These are phyloP conservation scores for Pseudocercospora crystallina DNA, from an alignment of 2,329 filamentous ascomycete genomes.

Conservation along the genomic window DNA sequence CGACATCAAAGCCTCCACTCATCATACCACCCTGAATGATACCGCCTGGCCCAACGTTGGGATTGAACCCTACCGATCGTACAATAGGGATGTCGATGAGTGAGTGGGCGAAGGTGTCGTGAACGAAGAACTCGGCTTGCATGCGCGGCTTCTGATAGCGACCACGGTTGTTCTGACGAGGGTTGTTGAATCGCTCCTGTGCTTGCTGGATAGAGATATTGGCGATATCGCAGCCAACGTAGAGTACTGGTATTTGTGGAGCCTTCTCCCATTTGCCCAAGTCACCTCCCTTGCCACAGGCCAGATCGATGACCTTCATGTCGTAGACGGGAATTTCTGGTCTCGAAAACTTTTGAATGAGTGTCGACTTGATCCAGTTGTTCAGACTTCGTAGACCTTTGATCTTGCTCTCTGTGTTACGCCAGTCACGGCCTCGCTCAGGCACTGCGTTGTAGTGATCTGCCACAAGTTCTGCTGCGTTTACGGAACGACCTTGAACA, in stretches of 20 bases:
- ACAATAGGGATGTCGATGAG: slow-evolving; percentile 81
- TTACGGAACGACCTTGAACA: slow-evolving; percentile 12
- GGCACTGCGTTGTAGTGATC: slow-evolving; percentile 97
- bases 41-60: slow-evolving; percentile 61
- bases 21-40: slow-evolving; percentile 65
- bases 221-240: slow-evolving; percentile 91
- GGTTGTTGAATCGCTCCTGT: slow-evolving; percentile 69
- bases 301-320: slow-evolving; percentile 85
- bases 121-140: slow-evolving; percentile 83
- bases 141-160: slow-evolving; percentile 44
- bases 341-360: slow-evolving; percentile 89
- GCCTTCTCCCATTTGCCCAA: slow-evolving; percentile 94
- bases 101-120: slow-evolving; percentile 88
- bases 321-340: slow-evolving; percentile 48
- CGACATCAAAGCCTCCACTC: slow-evolving; percentile 84
- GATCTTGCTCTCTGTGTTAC: slow-evolving; percentile 89
- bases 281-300: slow-evolving; percentile 95
- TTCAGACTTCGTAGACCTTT: slow-evolving; percentile 93
- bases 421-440: slow-evolving; percentile 90
- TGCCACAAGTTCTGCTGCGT: slow-evolving; percentile 68
- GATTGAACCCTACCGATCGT: slow-evolving; percentile 82
- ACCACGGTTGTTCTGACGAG: slow-evolving; percentile 36
- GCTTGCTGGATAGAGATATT: slow-evolving; percentile 91
- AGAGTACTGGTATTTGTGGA: slow-evolving; percentile 85
- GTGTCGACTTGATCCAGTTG: slow-evolving; percentile 97